Evolutionary conservation across 2,329 filamentous ascomycete species (phyloP).

Genomic region (Chaetomiaceae sp.): DNA sequence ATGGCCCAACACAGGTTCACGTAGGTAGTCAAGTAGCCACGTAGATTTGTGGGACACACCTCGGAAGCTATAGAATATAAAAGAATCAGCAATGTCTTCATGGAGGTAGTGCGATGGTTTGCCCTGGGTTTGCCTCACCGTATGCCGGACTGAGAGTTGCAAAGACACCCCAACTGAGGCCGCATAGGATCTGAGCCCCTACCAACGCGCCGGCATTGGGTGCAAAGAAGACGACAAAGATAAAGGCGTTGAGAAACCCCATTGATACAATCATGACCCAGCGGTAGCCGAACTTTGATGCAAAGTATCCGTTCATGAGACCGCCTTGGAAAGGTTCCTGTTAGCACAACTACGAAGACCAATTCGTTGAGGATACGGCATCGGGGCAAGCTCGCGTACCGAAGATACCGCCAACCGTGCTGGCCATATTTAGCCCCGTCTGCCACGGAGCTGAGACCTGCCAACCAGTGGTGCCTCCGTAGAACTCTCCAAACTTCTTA

Average conservation of each 20-base stretch:
- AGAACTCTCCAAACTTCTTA: slow-evolving; percentile 22
- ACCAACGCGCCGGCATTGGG: slow-evolving; percentile 40
- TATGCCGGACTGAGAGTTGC: slow-evolving; percentile 42
- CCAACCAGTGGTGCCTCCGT: slow-evolving; percentile 3
- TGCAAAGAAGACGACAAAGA: slow-evolving; percentile 49
- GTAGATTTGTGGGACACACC: slow-evolving; percentile 39
- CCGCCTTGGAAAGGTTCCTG: slow-evolving; percentile 28
- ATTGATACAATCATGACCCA: slow-evolving; percentile 41
- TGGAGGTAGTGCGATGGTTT: background rate
- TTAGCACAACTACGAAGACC: background rate
- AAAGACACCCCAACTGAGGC: slow-evolving; percentile 44
- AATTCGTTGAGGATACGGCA: background rate
- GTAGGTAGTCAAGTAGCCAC: slow-evolving; percentile 26
- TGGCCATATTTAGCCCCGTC: slow-evolving; percentile 40
- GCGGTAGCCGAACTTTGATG: slow-evolving; percentile 41
- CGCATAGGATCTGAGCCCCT: slow-evolving; percentile 44
- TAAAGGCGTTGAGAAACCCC: slow-evolving; percentile 39
- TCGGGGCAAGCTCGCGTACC: background rate
- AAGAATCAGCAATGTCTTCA: background rate
- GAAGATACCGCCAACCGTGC: slow-evolving; percentile 35
- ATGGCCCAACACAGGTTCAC: slow-evolving; percentile 8
- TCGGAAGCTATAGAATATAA: slow-evolving; percentile 33
- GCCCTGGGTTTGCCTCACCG: background rate
- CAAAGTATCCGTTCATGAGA: slow-evolving; percentile 40
- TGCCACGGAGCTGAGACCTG: slow-evolving; percentile 51